These are phyloP conservation scores for Ampelomyces quisqualis DNA, from an alignment of 2,329 filamentous ascomycete species.

Conservation along the genomic window DNA sequence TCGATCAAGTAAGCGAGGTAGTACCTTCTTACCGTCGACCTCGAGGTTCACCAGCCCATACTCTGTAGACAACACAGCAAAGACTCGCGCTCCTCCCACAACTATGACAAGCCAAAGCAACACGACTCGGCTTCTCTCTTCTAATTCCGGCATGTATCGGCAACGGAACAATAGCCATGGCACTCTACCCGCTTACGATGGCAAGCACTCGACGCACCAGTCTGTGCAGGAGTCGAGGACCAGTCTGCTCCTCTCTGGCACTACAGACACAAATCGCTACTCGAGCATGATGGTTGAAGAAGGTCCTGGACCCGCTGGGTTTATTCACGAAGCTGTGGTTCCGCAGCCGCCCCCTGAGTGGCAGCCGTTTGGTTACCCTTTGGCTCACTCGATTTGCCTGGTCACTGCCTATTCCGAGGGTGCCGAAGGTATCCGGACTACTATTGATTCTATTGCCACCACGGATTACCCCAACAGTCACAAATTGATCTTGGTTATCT, in stretches of 20 bases:
- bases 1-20: slow-evolving; percentile 75
- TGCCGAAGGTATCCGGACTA: slow-evolving; percentile 86
- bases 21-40: slow-evolving; percentile 84
- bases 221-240: slow-evolving; percentile 43
- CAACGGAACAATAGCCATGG: slow-evolving; percentile 58
- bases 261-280: slow-evolving; percentile 50
- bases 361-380: slow-evolving; percentile 93
- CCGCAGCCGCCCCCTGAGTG: slow-evolving; percentile 95
- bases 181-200: slow-evolving; percentile 53
- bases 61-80: slow-evolving; percentile 63
- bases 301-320: slow-evolving; percentile 81
- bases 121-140: slow-evolving; percentile 69
- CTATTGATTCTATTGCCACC: slow-evolving; percentile 91
- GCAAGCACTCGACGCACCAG: slow-evolving; percentile 34
- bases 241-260: slow-evolving; percentile 47
- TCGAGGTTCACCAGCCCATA: slow-evolving; percentile 94
- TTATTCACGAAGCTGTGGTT: slow-evolving; percentile 93
- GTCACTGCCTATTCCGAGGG: slow-evolving; percentile 98
- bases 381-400: slow-evolving; percentile 90
- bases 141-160: slow-evolving; percentile 67
- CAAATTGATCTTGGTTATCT: slow-evolving; percentile 94
- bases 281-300: slow-evolving; percentile 62
- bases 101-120: slow-evolving; percentile 94
- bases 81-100: slow-evolving; percentile 65
- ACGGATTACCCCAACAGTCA: slow-evolving; percentile 99